Percentiles rank a stretch among this genome's conserved stretches.
Evolutionary conservation across 1,284 basidiomycete genomes (phyloP).

Genomic region (Porphyrellus sp.): DNA sequence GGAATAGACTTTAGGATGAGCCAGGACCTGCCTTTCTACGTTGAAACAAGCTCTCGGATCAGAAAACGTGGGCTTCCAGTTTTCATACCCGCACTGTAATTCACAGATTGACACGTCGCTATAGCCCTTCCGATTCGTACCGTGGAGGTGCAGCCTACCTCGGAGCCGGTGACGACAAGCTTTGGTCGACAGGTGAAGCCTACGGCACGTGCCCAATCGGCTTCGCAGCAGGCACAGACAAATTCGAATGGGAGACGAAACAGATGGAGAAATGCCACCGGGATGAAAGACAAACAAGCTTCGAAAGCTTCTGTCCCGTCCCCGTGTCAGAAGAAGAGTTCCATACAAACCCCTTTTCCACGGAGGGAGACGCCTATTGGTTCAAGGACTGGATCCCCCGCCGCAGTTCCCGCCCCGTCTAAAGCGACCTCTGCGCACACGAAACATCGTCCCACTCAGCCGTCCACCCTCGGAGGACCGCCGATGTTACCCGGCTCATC

Average conservation of each 20-base stretch:
- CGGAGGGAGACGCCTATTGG: not conserved
- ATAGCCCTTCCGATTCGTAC: conserved; percentile 18
- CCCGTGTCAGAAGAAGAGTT: not conserved
- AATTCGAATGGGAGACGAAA: not conserved
- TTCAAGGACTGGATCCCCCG: not conserved
- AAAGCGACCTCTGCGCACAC: not conserved
- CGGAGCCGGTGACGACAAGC: conserved; percentile 16
- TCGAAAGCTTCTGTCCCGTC: not conserved
- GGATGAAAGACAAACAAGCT: not conserved
- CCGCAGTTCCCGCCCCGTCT: not conserved
- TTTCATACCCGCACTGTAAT: not conserved
- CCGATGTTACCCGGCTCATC: not conserved
- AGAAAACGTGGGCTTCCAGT: conserved; percentile 24
- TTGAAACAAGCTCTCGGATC: conserved; percentile 25
- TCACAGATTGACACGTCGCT: conserved; percentile 12
- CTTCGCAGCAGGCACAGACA: not conserved
- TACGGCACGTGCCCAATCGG: conserved; percentile 18
- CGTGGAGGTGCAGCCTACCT: conserved; percentile 1
- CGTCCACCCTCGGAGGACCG: conserved; percentile 17
- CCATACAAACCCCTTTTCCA: not conserved
- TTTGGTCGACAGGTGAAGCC: conserved; percentile 28
- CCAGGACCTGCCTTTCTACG: conserved; percentile 33
- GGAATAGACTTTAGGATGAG: conserved; percentile 31
- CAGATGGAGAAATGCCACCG: not conserved
- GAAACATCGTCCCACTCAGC: conserved; percentile 1